Percentiles rank a stretch among this genome's conserved stretches.
Conservation (phyloP, 805 yeast genomes). For the Saccharomycopsis sp. region DNA sequence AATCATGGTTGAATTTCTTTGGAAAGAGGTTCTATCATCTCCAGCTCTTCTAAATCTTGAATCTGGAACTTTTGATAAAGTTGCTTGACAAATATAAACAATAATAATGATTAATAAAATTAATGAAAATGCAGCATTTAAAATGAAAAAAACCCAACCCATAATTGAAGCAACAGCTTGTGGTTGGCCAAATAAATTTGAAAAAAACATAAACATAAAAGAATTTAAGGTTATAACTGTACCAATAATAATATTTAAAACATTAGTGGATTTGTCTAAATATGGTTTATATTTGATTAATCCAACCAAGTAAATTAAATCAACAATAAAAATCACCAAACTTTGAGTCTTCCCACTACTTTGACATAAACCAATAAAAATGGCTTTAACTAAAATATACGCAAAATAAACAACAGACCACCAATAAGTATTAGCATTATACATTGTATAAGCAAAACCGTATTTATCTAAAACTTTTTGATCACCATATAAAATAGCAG, state of each 20-base stretch:
- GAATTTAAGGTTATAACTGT: constrained; percentile 71
- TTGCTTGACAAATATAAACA: constrained; percentile 49
- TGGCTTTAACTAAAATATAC: constrained; percentile 54
- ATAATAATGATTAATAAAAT: constrained; percentile 62
- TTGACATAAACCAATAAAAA: constrained; percentile 74
- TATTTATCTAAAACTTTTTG: constrained; percentile 60
- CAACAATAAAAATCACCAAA: constrained; percentile 63
- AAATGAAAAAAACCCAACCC: constrained; percentile 84
- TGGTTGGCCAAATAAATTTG: constrained; percentile 74
- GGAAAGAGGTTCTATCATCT: constrained; percentile 91
- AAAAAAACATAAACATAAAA: constrained; percentile 75
- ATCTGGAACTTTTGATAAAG: constrained; percentile 78
- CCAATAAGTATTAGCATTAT: constrained; percentile 71
- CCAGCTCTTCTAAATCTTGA: constrained; percentile 79
- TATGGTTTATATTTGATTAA: constrained; percentile 63
- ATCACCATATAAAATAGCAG: constrained; percentile 79
- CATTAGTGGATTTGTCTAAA: constrained; percentile 74
- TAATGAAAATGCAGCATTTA: constrained; percentile 83
- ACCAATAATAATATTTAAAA: constrained; percentile 60
- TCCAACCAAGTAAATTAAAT: constrained; percentile 55
- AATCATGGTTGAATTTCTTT: constrained; percentile 31
- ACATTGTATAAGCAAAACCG: constrained; percentile 88
- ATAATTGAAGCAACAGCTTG: constrained; percentile 70
- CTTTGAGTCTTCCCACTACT: constrained; percentile 75
- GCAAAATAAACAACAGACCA: constrained; percentile 59